phyloP scores from a whole-genome alignment of 2,329 filamentous ascomycete genomes.

The Keithomyces neogunnii region DNA sequence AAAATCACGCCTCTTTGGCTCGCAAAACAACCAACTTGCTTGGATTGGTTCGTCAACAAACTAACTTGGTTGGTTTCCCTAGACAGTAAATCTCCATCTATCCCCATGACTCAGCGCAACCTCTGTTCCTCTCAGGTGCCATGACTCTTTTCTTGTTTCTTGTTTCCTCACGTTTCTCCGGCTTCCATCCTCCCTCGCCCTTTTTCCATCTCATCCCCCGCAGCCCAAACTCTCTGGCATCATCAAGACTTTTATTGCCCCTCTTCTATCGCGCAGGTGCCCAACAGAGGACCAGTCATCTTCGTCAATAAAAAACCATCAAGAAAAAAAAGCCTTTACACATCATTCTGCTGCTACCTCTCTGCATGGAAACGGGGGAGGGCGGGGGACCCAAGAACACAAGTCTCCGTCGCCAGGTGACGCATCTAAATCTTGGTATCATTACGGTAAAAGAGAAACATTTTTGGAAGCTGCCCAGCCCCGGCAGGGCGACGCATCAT shows the following conservation, averaged over 20 bases:
- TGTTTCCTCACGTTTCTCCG: background rate
- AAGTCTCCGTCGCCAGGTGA: constrained; percentile 6
- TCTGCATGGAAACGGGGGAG: background rate
- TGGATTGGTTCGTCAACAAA: background rate
- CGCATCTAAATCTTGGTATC: constrained; percentile 17
- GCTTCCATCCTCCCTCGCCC: background rate
- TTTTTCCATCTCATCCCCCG: background rate
- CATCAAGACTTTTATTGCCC: background rate
- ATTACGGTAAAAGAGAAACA: constrained; percentile 12
- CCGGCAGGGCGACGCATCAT: background rate
- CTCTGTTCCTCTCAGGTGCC: background rate
- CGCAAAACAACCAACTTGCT: too few relatives aligned
- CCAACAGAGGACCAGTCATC: background rate
- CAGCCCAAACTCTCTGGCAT: background rate
- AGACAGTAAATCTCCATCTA: constrained; percentile 6
- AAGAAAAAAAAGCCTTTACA: background rate
- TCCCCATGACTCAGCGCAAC: background rate
- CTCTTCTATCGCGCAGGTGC: background rate
- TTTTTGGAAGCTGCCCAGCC: background rate
- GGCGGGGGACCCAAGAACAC: background rate
- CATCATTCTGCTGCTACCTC: constrained; percentile 1
- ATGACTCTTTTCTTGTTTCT: background rate
- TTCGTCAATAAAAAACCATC: background rate
- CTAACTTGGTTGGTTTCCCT: constrained; percentile 8
- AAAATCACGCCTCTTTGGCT: too few relatives aligned